These are phyloP conservation scores for Pyrus communis DNA, from an alignment of 306 rosid genomes.

Conservation along the genomic window DNA sequence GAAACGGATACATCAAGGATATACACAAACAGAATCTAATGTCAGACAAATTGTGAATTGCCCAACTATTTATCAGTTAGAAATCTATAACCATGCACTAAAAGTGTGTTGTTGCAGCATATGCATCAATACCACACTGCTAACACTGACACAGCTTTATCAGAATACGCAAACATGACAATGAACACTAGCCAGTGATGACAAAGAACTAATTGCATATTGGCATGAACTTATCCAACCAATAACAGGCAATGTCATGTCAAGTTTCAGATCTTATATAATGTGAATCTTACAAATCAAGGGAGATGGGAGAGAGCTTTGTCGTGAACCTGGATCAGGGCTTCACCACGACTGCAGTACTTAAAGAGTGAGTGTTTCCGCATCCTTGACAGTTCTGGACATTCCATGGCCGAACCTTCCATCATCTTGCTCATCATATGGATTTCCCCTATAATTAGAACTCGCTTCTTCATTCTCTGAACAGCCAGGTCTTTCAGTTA, in stretches of 20 bases:
- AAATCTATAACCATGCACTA: background rate
- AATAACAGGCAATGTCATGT: background rate
- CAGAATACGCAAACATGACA: background rate
- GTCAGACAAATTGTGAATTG: background rate
- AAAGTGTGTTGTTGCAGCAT: background rate
- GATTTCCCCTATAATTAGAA: conserved; percentile 57
- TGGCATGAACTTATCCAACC: conserved; percentile 12
- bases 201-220: conserved; percentile 1
- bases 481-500: conserved; percentile 94
- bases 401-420: conserved; percentile 49
- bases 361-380: conserved; percentile 59
- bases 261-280: background rate
- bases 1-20: background rate
- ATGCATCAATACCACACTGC: background rate
- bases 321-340: background rate
- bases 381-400: conserved; percentile 41
- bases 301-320: background rate
- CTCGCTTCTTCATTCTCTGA: conserved; percentile 88
- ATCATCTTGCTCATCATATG: conserved; percentile 56
- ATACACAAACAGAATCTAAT: background rate
- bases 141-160: background rate
- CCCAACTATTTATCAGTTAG: background rate
- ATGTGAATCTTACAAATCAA: background rate
- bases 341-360: background rate
- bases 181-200: background rate